These are phyloP conservation scores for Sordaria brevicollis DNA, from an alignment of 495 filamentous ascomycete species.

Conservation along the genomic window DNA sequence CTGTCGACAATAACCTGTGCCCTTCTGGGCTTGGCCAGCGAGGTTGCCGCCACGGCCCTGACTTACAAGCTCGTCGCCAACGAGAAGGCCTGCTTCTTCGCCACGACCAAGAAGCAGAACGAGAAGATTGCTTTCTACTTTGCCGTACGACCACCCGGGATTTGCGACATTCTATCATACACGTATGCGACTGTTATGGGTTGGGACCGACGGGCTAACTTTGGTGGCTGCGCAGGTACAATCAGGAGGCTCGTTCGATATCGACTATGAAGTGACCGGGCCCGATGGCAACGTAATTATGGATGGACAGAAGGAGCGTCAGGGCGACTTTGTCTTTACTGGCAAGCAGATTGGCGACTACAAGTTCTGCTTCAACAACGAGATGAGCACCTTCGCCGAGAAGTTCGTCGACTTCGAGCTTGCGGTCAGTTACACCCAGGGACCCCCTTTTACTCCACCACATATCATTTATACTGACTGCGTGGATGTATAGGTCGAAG, in stretches of 20 bases:
- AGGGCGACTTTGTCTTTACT: conserved; percentile 97
- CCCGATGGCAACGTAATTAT: conserved; percentile 75
- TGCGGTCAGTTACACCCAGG: conserved; percentile 49
- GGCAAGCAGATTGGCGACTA: conserved; percentile 91
- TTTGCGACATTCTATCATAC: background rate
- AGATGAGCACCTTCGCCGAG: conserved; percentile 95
- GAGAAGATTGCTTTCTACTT: conserved; percentile 98
- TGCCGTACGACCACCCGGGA: conserved; percentile 52
- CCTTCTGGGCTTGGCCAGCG: conserved; percentile 54
- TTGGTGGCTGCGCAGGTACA: conserved; percentile 54
- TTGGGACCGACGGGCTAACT: background rate
- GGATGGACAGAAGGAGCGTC: conserved; percentile 83
- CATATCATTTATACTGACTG: background rate
- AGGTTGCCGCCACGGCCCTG: conserved; percentile 74
- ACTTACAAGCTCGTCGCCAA: conserved; percentile 87
- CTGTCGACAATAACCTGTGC: conserved; percentile 35
- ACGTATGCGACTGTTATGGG: background rate
- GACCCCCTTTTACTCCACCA: background rate
- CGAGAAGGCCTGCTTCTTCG: conserved; percentile 94
- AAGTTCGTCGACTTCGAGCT: conserved; percentile 99
- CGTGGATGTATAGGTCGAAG: conserved; percentile 68
- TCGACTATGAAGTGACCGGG: conserved; percentile 82
- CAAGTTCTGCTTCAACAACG: conserved; percentile 95
- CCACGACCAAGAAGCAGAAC: conserved; percentile 59
- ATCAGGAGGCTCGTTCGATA: conserved; percentile 91